Percentiles rank a stretch among this genome's conserved stretches.
These are phyloP conservation scores for Catenaria anguillulae DNA, from an alignment of 371 early-diverging fungal genomes.

Conservation along the genomic window DNA sequence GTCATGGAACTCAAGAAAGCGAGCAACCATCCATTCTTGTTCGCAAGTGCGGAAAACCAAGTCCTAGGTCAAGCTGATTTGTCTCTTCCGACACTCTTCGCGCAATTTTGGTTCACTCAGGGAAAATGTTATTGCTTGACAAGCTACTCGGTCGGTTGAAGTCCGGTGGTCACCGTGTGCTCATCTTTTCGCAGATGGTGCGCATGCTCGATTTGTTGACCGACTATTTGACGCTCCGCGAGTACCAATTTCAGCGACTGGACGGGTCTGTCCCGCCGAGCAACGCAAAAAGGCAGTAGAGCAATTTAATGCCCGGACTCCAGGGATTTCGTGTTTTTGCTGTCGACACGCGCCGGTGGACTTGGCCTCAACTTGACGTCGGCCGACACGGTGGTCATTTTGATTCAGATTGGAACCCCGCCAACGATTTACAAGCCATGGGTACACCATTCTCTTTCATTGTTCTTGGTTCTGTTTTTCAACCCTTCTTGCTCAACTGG, in stretches of 20 bases:
- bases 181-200: constrained; percentile 36
- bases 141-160: constrained; percentile 44
- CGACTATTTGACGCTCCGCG: constrained; percentile 39
- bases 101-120: neutral
- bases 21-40: constrained; percentile 96
- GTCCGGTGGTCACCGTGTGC: constrained; percentile 41
- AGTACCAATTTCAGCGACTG: constrained; percentile 44
- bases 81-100: neutral
- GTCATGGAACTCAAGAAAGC: constrained; percentile 97
- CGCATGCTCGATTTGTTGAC: constrained; percentile 28
- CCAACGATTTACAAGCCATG: constrained; percentile 79
- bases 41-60: constrained; percentile 82
- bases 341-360: constrained; percentile 85
- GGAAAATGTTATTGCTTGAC: constrained; percentile 51
- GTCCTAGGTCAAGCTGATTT: too few relatives aligned
- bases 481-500: too few relatives aligned
- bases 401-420: constrained; percentile 91
- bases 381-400: constrained; percentile 89
- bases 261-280: too few relatives aligned
- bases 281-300: too few relatives aligned
- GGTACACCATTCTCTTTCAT: too few relatives aligned
- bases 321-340: constrained; percentile 63
- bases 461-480: too few relatives aligned
- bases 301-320: constrained; percentile 51
- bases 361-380: constrained; percentile 87